These are phyloP conservation scores for Sugiyamaella mastotermitis DNA, from an alignment of 805 yeast species.

Conservation along the genomic window DNA sequence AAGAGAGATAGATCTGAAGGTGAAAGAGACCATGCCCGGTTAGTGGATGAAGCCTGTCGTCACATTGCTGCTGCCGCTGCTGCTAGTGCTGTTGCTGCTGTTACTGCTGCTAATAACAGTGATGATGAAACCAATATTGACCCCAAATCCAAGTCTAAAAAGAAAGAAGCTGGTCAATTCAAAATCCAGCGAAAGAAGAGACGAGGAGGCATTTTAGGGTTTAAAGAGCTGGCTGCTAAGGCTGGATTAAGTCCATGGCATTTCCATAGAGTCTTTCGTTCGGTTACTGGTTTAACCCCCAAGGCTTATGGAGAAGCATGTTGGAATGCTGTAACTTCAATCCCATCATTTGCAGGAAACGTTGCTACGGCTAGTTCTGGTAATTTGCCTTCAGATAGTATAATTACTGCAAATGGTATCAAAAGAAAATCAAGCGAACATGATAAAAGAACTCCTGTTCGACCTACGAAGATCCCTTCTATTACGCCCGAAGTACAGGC, in stretches of 20 bases:
- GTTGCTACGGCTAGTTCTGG: not conserved
- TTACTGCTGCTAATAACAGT: slow-evolving; percentile 19
- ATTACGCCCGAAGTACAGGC: too few species aligned
- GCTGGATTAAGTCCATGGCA: slow-evolving; percentile 87
- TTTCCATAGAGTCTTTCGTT: slow-evolving; percentile 83
- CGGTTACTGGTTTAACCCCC: slow-evolving; percentile 81
- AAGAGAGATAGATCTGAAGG: slow-evolving; percentile 25
- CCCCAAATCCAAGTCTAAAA: slow-evolving; percentile 10
- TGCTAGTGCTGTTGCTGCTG: slow-evolving; percentile 32
- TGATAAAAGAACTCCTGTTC: too few species aligned
- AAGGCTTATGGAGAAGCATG: slow-evolving; percentile 85
- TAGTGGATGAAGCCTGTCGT: slow-evolving; percentile 74
- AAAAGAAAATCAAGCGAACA: too few species aligned
- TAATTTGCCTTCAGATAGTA: too few species aligned
- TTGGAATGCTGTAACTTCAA: slow-evolving; percentile 32
- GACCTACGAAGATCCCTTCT: too few species aligned
- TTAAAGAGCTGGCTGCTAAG: slow-evolving; percentile 81
- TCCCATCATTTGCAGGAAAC: slow-evolving; percentile 8
- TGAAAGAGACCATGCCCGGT: slow-evolving; percentile 61
- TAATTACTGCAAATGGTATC: too few species aligned
- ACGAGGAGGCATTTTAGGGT: slow-evolving; percentile 40
- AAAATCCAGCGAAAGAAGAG: slow-evolving; percentile 28
- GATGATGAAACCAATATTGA: slow-evolving; percentile 15
- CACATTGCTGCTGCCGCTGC: slow-evolving; percentile 80
- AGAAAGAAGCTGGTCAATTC: slow-evolving; percentile 5